These are phyloP conservation scores for Endogone sp. DNA, from an alignment of 192 early-diverging fungal species.

Conservation along the genomic window DNA sequence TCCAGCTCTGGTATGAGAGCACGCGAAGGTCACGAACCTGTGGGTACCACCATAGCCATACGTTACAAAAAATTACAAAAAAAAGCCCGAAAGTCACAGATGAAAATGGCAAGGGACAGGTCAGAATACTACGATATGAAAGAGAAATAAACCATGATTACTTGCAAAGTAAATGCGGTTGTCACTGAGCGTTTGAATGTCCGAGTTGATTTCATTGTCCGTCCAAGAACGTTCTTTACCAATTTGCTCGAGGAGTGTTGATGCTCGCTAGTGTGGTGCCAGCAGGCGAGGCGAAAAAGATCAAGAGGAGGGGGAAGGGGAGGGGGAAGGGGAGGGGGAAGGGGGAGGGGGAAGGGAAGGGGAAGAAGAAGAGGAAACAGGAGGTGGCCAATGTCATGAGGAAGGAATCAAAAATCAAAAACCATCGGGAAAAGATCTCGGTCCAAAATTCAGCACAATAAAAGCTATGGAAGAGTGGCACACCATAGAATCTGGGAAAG, in stretches of 20 bases:
- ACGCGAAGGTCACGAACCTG: constrained; percentile 41
- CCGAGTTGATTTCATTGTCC: constrained; percentile 37
- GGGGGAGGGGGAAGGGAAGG: too few species aligned
- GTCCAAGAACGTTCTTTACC: constrained; percentile 45
- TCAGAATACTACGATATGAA: background rate
- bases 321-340: background rate
- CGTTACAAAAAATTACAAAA: too few species aligned
- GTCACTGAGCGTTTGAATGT: constrained; percentile 33
- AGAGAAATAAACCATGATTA: background rate
- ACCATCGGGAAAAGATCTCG: too few species aligned
- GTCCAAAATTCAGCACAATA: too few species aligned
- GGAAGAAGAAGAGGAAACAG: too few species aligned
- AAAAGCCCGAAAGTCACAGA: too few species aligned
- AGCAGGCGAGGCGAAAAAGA: background rate
- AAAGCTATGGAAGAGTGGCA: too few species aligned
- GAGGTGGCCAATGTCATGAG: too few species aligned
- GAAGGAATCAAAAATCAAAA: too few species aligned
- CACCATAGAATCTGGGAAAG: background rate
- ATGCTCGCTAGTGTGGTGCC: constrained; percentile 30
- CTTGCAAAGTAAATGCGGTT: constrained; percentile 41
- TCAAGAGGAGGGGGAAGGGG: background rate
- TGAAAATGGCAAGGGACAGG: too few species aligned
- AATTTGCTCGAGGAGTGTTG: constrained; percentile 43
- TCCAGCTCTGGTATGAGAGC: constrained; percentile 48
- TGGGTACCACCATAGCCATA: too few species aligned